phyloP scores from a whole-genome alignment of 208 protist genomes.

The Lotmaria passim region DNA sequence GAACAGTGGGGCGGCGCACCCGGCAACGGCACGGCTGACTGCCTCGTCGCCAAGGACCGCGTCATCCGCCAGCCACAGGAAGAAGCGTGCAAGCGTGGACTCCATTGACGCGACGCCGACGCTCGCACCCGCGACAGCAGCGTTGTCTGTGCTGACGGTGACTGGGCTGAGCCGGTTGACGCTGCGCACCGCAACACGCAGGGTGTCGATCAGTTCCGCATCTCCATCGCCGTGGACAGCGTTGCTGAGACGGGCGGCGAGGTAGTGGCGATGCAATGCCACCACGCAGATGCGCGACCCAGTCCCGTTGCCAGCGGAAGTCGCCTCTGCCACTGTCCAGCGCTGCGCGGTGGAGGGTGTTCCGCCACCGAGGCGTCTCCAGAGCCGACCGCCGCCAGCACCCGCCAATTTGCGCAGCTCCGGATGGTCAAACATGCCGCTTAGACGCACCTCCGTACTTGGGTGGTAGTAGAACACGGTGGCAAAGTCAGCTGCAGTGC shows the following conservation, averaged over 20 bases:
- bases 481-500: constrained; percentile 17
- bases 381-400: constrained; percentile 21
- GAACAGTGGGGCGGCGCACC: constrained; percentile 19
- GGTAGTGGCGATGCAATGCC: constrained; percentile 12
- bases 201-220: background rate
- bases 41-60: constrained; percentile 5
- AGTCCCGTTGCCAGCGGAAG: no score
- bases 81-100: constrained; percentile 8
- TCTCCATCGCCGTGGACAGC: background rate
- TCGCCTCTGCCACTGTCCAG: constrained; percentile 16
- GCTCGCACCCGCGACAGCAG: background rate
- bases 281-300: constrained; percentile 20
- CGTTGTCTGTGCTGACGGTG: background rate
- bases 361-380: constrained; percentile 7
- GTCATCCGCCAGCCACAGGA: constrained; percentile 27
- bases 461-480: constrained; percentile 25
- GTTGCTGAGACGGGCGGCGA: constrained; percentile 5
- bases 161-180: background rate
- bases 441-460: constrained; percentile 6
- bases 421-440: constrained; percentile 31
- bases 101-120: constrained; percentile 8
- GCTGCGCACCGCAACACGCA: background rate
- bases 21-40: constrained; percentile 14
- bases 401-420: constrained; percentile 15
- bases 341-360: background rate